phyloP scores from a whole-genome alignment of 805 yeast genomes.

The Candida ponderosae region DNA sequence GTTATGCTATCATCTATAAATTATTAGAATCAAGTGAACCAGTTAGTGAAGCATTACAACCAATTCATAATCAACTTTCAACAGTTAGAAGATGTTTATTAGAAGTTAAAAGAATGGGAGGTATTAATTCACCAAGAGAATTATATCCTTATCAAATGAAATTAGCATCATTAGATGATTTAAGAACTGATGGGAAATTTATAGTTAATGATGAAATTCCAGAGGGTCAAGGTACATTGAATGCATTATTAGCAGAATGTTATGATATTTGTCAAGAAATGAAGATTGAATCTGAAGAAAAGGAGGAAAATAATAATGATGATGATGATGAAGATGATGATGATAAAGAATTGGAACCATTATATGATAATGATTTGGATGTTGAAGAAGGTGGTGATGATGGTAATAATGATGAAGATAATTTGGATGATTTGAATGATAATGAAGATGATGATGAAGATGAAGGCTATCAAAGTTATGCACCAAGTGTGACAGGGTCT shows the following conservation, averaged over 20 bases:
- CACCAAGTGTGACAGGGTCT: background rate
- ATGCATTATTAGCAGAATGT: slow-evolving; percentile 86
- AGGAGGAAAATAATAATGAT: slow-evolving; percentile 24
- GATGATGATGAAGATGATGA: slow-evolving; percentile 18
- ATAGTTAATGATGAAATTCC: slow-evolving; percentile 85
- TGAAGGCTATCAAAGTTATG: slow-evolving; percentile 5
- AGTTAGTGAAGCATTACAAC: slow-evolving; percentile 87
- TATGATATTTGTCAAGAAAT: slow-evolving; percentile 90
- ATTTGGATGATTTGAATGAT: slow-evolving; percentile 23
- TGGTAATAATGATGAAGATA: slow-evolving; percentile 16
- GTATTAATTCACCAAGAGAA: slow-evolving; percentile 80
- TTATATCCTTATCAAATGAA: slow-evolving; percentile 95
- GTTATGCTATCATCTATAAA: slow-evolving; percentile 86
- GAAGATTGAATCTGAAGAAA: slow-evolving; percentile 74
- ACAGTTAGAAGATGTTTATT: slow-evolving; percentile 87
- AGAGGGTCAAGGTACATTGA: slow-evolving; percentile 96
- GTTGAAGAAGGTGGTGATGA: slow-evolving; percentile 14
- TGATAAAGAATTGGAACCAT: slow-evolving; percentile 11
- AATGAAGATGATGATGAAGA: slow-evolving; percentile 29
- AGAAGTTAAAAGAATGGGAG: slow-evolving; percentile 90
- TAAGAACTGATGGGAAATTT: slow-evolving; percentile 87
- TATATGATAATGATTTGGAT: slow-evolving; percentile 12
- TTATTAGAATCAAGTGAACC: slow-evolving; percentile 90
- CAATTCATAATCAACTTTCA: slow-evolving; percentile 85
- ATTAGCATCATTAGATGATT: slow-evolving; percentile 79